A percentile compares a stretch with the other conserved stretches of the same genome.
phyloP scores from a whole-genome alignment of 495 filamentous ascomycete genomes.

The Penicillium waksmanii region DNA sequence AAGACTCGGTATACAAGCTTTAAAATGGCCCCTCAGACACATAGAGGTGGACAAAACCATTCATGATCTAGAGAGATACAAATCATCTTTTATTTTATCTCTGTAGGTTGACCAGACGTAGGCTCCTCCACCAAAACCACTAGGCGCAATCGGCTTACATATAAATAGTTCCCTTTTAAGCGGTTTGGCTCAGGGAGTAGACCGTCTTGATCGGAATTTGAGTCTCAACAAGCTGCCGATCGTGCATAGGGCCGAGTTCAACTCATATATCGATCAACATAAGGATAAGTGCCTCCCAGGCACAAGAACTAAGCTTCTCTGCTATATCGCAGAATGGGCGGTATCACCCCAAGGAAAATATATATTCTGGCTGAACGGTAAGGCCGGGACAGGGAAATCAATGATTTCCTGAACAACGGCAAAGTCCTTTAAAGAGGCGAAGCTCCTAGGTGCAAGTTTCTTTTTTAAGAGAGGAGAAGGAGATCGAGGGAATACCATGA shows the following conservation, averaged over 20 bases:
- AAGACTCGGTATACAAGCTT: slow-evolving; percentile 36
- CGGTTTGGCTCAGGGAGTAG: background rate
- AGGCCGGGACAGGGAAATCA: background rate
- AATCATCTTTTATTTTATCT: slow-evolving; percentile 38
- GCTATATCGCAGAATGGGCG: background rate
- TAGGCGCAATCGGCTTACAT: background rate
- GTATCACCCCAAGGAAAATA: background rate
- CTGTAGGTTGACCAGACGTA: slow-evolving; percentile 48
- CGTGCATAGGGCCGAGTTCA: background rate
- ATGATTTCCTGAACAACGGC: background rate
- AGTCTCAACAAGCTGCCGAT: background rate
- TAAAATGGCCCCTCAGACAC: slow-evolving; percentile 48
- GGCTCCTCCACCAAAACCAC: background rate
- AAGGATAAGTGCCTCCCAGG: background rate
- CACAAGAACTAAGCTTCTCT: background rate
- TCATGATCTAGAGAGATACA: slow-evolving; percentile 35
- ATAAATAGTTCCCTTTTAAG: background rate
- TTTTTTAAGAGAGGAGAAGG: background rate
- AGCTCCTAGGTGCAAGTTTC: background rate
- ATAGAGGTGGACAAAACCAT: slow-evolving; percentile 42
- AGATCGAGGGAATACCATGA: background rate
- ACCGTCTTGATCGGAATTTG: background rate
- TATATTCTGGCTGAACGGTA: background rate
- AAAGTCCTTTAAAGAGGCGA: background rate
- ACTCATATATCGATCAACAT: background rate